These are phyloP conservation scores for Ceratocystis cacaofunesta DNA, from an alignment of 2,329 filamentous ascomycete species.

Conservation along the genomic window DNA sequence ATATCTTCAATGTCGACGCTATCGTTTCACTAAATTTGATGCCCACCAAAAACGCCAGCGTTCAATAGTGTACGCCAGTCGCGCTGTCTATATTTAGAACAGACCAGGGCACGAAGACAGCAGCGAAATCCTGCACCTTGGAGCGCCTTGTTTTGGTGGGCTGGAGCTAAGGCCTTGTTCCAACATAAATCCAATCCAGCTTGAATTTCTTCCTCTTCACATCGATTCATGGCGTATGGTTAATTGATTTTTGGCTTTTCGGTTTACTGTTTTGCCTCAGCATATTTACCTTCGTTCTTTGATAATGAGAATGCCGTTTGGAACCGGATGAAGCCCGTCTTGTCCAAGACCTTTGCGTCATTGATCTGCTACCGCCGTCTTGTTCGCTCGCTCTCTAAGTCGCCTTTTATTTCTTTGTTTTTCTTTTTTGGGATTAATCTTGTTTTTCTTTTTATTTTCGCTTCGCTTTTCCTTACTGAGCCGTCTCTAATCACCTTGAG, in stretches of 20 bases:
- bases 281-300: not conserved
- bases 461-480: not conserved
- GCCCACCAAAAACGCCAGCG: not conserved
- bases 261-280: not conserved
- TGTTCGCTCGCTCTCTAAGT: not conserved
- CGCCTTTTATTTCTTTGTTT: not conserved
- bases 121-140: not conserved
- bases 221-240: not conserved
- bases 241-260: not conserved
- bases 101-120: not conserved
- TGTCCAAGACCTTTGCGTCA: not conserved
- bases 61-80: not conserved
- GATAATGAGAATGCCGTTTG: constrained; percentile 3
- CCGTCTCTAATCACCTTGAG: not conserved
- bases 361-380: not conserved
- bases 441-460: not conserved
- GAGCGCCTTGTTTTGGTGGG: not conserved
- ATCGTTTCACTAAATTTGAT: not conserved
- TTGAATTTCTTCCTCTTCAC: not conserved
- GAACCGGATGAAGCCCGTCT: constrained; percentile 3
- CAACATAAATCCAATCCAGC: not conserved
- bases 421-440: not conserved
- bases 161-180: not conserved
- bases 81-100: not conserved
- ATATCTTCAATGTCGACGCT: not conserved